These are phyloP conservation scores for Fennellomyces sp. DNA, from an alignment of 371 early-diverging fungal genomes.

Conservation along the genomic window DNA sequence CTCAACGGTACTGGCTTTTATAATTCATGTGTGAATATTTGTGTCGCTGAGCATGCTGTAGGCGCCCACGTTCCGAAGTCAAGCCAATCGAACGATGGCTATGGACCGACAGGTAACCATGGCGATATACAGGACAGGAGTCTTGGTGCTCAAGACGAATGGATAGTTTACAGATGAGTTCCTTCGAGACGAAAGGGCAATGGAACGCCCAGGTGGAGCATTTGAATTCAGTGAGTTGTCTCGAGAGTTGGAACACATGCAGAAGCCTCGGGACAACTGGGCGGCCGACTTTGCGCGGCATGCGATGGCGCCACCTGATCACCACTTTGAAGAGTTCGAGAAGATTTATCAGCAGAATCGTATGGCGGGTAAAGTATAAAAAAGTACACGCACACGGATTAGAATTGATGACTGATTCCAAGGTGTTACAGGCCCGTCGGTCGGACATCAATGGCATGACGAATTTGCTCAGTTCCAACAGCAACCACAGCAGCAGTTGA, in stretches of 20 bases:
- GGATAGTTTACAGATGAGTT: slow-evolving; percentile 44
- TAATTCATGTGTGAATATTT: not conserved
- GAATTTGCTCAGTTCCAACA: slow-evolving; percentile 43
- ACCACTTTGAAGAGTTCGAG: slow-evolving; percentile 64
- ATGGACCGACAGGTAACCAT: slow-evolving; percentile 22
- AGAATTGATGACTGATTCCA: no score
- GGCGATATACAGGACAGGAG: not conserved
- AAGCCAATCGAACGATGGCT: slow-evolving; percentile 9
- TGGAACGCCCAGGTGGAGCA: slow-evolving; percentile 31
- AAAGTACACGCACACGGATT: no score
- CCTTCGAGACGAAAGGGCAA: slow-evolving; percentile 42
- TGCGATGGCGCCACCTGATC: slow-evolving; percentile 24
- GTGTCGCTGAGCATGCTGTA: not conserved
- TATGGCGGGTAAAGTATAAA: slow-evolving; percentile 9
- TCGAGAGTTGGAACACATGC: slow-evolving; percentile 59
- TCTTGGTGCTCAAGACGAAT: not conserved
- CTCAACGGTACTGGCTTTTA: slow-evolving; percentile 41
- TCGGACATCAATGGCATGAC: slow-evolving; percentile 40
- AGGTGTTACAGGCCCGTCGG: not conserved
- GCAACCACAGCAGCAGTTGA: slow-evolving; percentile 24
- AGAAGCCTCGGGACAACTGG: slow-evolving; percentile 55
- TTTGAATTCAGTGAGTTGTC: slow-evolving; percentile 63
- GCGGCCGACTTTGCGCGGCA: slow-evolving; percentile 69
- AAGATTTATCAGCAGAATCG: slow-evolving; percentile 49
- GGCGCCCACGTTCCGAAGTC: slow-evolving; percentile 31